Base-by-base conservation (phyloP, 352 stramenopile genomes). In the Globisporangium apiculatum region DNA sequence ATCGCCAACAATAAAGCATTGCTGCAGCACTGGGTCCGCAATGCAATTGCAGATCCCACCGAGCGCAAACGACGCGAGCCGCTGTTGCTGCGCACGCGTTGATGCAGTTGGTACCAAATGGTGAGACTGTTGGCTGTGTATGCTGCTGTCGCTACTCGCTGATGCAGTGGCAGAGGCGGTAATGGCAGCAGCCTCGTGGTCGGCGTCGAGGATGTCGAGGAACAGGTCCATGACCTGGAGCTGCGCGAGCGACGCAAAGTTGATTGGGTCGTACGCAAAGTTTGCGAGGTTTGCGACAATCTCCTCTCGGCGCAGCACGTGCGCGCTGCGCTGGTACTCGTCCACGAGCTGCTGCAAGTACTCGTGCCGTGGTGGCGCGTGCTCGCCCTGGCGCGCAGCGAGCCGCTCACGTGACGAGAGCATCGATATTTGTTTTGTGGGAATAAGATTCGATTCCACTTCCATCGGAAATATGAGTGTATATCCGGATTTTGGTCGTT, bases 201-300 rank as follows among this genome's bases (percentile, higher is more conserved):
- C 76, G 14, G 63, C 73, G 63, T 79, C 67, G 5, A 91, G 56
- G 58, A 89, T 78, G 55, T 91, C 80, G 38, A 92, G 76, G 56
- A 92, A 94, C 38, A 94, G 58, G 47, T 89, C 76, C 60, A 91
- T 78, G 58, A 88, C 62, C 49, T 75, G 70, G 14, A 94, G 71
- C 55, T 69, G 65, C 36, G 54, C 36, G n/a, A 92, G 55, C 15
- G 72, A 72, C 7, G 47, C 67, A 58, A 81, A 94, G 57, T 94
- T 94, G 67, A 94, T 90, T 24, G 84, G 84, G 60, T 92, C 84
- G 65, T 94, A 94, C 17, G 77, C 76, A 46, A 94, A 94, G 45
- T 94, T 94, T 61, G 76, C 82, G 38, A 94, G 59, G 57, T 94
- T 83, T 7, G 84, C 84, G 42, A 89, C 65, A 41, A 91, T 75